These are phyloP conservation scores for Blastocystis sp. DNA, from an alignment of 352 stramenopile species.

Conservation along the genomic window DNA sequence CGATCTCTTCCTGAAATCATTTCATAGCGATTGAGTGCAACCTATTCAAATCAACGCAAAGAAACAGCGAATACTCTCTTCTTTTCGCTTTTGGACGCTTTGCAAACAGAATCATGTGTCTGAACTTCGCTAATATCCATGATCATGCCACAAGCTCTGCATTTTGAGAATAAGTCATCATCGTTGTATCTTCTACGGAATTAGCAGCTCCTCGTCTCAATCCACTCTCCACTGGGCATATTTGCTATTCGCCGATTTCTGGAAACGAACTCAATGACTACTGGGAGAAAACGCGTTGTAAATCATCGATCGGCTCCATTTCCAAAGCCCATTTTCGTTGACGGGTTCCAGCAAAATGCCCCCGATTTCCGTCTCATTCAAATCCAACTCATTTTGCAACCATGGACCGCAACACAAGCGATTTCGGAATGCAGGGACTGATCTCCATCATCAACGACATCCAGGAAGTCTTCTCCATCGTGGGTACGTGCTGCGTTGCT, in stretches of 20 bases:
- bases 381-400: too few species aligned
- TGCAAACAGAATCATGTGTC: slow-evolving; percentile 26
- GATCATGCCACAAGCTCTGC: slow-evolving; percentile 50
- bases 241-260: too few species aligned
- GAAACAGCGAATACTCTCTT: slow-evolving; percentile 14
- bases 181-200: slow-evolving; percentile 60
- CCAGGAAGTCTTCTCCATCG: slow-evolving; percentile 94
- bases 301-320: too few species aligned
- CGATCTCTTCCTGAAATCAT: slow-evolving; percentile 42
- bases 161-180: slow-evolving; percentile 62
- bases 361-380: too few species aligned
- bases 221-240: too few species aligned
- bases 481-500: slow-evolving; percentile 74
- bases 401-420: slow-evolving; percentile 69
- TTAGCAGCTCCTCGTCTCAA: not conserved
- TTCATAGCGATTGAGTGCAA: not conserved
- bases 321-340: too few species aligned
- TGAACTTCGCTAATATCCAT: slow-evolving; percentile 38
- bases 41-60: not conserved
- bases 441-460: slow-evolving; percentile 99
- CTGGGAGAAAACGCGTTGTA: too few species aligned
- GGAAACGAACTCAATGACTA: too few species aligned
- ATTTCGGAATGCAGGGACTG: slow-evolving; percentile 88
- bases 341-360: too few species aligned
- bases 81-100: slow-evolving; percentile 58